A percentile compares a stretch with the other conserved stretches of the same genome.
These are phyloP conservation scores for Penicillium sp. DNA, from an alignment of 2,329 filamentous ascomycete genomes.

Conservation along the genomic window DNA sequence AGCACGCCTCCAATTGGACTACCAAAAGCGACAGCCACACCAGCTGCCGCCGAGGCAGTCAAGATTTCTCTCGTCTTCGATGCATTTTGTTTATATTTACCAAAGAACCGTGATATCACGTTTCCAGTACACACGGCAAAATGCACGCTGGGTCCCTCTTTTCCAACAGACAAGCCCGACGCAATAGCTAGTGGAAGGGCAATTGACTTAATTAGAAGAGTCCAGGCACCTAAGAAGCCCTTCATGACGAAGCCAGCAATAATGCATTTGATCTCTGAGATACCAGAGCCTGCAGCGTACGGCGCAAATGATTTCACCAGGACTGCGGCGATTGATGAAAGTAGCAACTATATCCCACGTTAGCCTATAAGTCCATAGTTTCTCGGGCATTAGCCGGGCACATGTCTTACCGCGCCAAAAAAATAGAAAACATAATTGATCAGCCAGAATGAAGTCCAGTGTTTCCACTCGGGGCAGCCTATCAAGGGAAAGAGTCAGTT, in stretches of 20 bases:
- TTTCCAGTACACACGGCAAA: constrained; percentile 98
- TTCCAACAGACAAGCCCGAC: constrained; percentile 90
- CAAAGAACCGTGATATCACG: constrained; percentile 88
- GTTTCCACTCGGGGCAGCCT: constrained; percentile 85
- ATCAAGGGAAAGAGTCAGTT: neutral
- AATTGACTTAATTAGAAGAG: constrained; percentile 89
- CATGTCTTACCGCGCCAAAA: constrained; percentile 66
- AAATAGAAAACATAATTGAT: constrained; percentile 89
- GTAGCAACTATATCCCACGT: constrained; percentile 57
- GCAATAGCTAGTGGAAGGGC: constrained; percentile 88
- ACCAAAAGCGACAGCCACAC: constrained; percentile 94
- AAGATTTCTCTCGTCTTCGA: constrained; percentile 94
- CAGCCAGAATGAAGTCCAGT: constrained; percentile 75
- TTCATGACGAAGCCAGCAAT: constrained; percentile 99
- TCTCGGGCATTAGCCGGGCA: neutral
- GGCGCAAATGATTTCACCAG: constrained; percentile 90
- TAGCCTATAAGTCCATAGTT: neutral
- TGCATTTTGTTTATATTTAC: constrained; percentile 87
- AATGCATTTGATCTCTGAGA: constrained; percentile 99
- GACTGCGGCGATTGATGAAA: constrained; percentile 76
- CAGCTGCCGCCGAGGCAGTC: constrained; percentile 89
- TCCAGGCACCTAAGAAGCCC: constrained; percentile 89
- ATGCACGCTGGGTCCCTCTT: constrained; percentile 97
- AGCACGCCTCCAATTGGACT: constrained; percentile 95
- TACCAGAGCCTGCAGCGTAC: constrained; percentile 93